phyloP scores from a whole-genome alignment of 805 yeast species.

The Torulaspora microellipsoides region DNA sequence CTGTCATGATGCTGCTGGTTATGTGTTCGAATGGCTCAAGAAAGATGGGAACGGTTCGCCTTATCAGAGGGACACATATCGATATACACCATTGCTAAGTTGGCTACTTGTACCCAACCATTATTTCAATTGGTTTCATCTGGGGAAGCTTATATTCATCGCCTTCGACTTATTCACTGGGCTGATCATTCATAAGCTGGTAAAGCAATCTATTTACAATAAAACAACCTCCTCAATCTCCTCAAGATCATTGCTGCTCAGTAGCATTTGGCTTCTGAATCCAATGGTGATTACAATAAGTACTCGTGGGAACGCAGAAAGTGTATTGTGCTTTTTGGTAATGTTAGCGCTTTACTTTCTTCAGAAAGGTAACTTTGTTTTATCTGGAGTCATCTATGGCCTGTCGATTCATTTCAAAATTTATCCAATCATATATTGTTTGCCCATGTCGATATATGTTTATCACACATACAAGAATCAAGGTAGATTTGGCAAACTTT shows the following conservation, averaged over 20 bases:
- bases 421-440: slow-evolving; percentile 77
- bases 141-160: slow-evolving; percentile 78
- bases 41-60: slow-evolving; percentile 52
- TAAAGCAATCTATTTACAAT: slow-evolving; percentile 21
- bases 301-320: slow-evolving; percentile 91
- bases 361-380: slow-evolving; percentile 26
- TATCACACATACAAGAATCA: slow-evolving; percentile 10
- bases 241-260: slow-evolving; percentile 33
- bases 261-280: slow-evolving; percentile 79
- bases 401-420: slow-evolving; percentile 83
- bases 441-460: slow-evolving; percentile 57
- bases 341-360: slow-evolving; percentile 52
- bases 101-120: slow-evolving; percentile 74
- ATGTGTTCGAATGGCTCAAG: slow-evolving; percentile 44
- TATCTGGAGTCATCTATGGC: slow-evolving; percentile 57
- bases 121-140: slow-evolving; percentile 47
- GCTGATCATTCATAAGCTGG: slow-evolving; percentile 43
- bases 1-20: slow-evolving; percentile 85
- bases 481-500: slow-evolving; percentile 29
- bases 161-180: slow-evolving; percentile 82
- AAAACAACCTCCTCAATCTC: not conserved
- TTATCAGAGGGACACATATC: slow-evolving; percentile 76
- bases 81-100: slow-evolving; percentile 88
- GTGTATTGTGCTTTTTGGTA: slow-evolving; percentile 74
- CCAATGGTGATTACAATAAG: slow-evolving; percentile 94